These are phyloP conservation scores for Pulveroboletus sp. DNA, from an alignment of 768 basidiomycete species.

Conservation along the genomic window DNA sequence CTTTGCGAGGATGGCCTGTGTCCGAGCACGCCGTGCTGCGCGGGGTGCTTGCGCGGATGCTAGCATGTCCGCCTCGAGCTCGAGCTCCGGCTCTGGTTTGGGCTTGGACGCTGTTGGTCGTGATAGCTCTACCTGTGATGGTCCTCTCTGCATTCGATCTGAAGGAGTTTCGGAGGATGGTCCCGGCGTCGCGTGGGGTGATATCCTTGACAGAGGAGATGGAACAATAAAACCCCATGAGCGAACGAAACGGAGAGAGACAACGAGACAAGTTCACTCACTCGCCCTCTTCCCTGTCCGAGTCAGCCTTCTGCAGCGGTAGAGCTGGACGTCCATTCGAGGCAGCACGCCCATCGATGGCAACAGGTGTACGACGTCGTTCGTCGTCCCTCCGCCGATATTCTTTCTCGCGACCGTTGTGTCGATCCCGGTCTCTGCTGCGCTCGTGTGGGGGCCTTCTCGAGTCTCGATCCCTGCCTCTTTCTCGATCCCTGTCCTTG, in stretches of 20 bases:
- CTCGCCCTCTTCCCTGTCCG: conserved; percentile 90
- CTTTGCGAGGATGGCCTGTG: conserved; percentile 78
- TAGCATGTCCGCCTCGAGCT: conserved; percentile 51
- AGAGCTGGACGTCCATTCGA: conserved; percentile 20
- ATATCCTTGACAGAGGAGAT: conserved; percentile 46
- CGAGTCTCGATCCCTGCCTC: conserved; percentile 35
- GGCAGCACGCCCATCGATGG: conserved; percentile 4
- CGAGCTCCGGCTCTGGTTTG: conserved; percentile 37
- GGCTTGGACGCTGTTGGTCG: conserved; percentile 12
- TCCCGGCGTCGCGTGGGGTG: conserved; percentile 43
- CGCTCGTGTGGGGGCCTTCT: conserved; percentile 29
- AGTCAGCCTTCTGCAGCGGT: conserved; percentile 33
- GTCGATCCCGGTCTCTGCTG: conserved; percentile 27
- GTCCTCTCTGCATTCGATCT: conserved; percentile 10
- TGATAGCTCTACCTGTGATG: conserved; percentile 17
- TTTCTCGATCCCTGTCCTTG: conserved; percentile 31
- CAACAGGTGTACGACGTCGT: conserved; percentile 19
- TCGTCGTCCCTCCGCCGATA: conserved; percentile 31
- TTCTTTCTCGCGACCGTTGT: conserved; percentile 24
- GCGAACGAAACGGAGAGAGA: background rate
- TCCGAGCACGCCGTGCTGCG: conserved; percentile 61
- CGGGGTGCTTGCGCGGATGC: conserved; percentile 57
- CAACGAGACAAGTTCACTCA: conserved; percentile 46
- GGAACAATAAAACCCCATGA: conserved; percentile 8
- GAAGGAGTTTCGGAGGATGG: conserved; percentile 25